These are phyloP conservation scores for Neoboletus brunneissimus DNA, from an alignment of 768 basidiomycete species.

Conservation along the genomic window DNA sequence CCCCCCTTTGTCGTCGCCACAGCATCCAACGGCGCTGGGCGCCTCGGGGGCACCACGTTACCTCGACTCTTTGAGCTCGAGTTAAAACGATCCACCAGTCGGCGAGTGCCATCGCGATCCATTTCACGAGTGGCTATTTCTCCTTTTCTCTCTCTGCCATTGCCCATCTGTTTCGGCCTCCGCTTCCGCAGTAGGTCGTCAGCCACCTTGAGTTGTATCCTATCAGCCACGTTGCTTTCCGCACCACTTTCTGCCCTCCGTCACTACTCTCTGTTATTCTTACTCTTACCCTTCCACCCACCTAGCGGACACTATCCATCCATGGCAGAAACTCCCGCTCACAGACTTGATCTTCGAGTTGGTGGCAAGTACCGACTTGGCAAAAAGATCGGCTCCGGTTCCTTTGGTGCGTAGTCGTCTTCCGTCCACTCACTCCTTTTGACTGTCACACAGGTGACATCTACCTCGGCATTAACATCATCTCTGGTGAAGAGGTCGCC, in stretches of 20 bases:
- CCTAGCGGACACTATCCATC: constrained; percentile 17
- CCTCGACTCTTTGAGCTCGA: constrained; percentile 4
- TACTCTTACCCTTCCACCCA: constrained; percentile 6
- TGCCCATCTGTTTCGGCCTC: neutral
- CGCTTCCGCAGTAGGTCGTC: constrained; percentile 22
- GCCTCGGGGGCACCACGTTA: constrained; percentile 33
- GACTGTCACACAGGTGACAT: constrained; percentile 72
- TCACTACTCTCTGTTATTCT: constrained; percentile 20
- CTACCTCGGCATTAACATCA: constrained; percentile 99
- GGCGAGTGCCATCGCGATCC: constrained; percentile 5
- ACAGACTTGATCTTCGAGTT: constrained; percentile 82
- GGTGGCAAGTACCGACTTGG: constrained; percentile 97
- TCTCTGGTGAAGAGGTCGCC: constrained; percentile 98
- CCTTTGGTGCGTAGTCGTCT: constrained; percentile 70
- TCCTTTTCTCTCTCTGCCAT: neutral
- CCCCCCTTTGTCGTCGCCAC: constrained; percentile 5
- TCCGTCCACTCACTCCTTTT: constrained; percentile 3
- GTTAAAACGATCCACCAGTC: neutral
- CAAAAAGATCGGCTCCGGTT: constrained; percentile 99
- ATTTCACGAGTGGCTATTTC: neutral
- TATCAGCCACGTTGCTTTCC: constrained; percentile 28
- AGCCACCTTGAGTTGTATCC: constrained; percentile 37
- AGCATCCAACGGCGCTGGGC: constrained; percentile 11
- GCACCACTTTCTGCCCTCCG: constrained; percentile 30
- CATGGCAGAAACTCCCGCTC: constrained; percentile 73